Percentiles rank a stretch among this genome's conserved stretches.
Conservation (phyloP, 805 yeast species). For the Starmerella sp. region DNA sequence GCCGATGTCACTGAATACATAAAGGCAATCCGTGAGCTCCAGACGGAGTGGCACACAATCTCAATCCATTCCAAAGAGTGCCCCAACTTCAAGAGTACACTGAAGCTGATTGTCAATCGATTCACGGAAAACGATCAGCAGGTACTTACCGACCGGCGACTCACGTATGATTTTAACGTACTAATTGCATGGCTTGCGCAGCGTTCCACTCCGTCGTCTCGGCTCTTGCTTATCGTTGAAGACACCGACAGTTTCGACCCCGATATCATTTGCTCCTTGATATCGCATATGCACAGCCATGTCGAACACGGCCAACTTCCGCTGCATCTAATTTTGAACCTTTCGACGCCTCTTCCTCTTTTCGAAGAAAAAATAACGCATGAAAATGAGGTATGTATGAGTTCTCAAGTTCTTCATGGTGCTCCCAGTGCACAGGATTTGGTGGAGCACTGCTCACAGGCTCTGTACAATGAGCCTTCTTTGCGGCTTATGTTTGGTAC, state of each 20-base stretch:
- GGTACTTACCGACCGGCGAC: constrained; percentile 26
- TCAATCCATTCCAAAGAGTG: constrained; percentile 30
- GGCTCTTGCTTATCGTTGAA: constrained; percentile 26
- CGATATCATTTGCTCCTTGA: constrained; percentile 24
- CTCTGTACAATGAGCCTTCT: not conserved
- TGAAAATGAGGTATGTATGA: constrained; percentile 17
- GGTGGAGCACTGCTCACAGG: constrained; percentile 7
- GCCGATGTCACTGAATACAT: constrained; percentile 8
- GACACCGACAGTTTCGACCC: constrained; percentile 33
- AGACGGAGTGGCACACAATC: constrained; percentile 18
- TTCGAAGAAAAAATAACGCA: constrained; percentile 29
- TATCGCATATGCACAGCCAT: constrained; percentile 29
- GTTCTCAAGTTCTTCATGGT: constrained; percentile 17
- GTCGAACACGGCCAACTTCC: constrained; percentile 23
- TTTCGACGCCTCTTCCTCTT: constrained; percentile 30
- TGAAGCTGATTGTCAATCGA: constrained; percentile 28
- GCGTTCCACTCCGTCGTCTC: not conserved
- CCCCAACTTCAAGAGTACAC: constrained; percentile 27
- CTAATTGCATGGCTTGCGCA: constrained; percentile 28
- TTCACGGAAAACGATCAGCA: constrained; percentile 23
- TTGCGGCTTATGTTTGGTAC: constrained; percentile 2
- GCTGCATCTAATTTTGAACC: constrained; percentile 28
- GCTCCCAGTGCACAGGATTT: constrained; percentile 8
- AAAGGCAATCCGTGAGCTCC: not conserved
- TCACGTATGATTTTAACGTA: constrained; percentile 31